A percentile compares a stretch with the other conserved stretches of the same genome.
These are phyloP conservation scores for Stentor coeruleus DNA, from an alignment of 73 alveolate genomes.

Conservation along the genomic window DNA sequence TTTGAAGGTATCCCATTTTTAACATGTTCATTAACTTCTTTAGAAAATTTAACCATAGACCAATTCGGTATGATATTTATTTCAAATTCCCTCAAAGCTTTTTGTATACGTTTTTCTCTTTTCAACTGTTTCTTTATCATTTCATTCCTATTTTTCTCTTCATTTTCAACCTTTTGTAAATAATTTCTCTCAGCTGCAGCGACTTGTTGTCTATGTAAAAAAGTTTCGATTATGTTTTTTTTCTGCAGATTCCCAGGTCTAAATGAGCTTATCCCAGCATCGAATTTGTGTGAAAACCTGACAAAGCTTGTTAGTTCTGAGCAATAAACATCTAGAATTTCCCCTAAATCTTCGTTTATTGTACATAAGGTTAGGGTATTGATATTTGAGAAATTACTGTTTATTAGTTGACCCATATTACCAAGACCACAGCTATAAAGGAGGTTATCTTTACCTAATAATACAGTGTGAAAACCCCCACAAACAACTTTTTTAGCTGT, in stretches of 20 bases:
- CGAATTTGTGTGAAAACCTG: too few relatives aligned
- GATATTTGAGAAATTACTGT: neutral
- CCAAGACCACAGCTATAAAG: neutral
- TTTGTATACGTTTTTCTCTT: conserved; percentile 46
- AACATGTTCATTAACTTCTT: conserved; percentile 46
- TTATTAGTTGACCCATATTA: neutral
- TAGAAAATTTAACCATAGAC: conserved; percentile 47
- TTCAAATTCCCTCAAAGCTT: conserved; percentile 36
- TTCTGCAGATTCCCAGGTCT: neutral
- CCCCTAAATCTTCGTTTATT: neutral
- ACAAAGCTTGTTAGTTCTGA: neutral
- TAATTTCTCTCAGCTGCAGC: conserved; percentile 67
- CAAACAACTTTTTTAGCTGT: neutral
- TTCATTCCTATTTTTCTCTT: conserved; percentile 34
- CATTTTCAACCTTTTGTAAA: conserved; percentile 50
- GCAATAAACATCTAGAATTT: neutral
- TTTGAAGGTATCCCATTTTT: conserved; percentile 55
- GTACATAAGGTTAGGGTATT: neutral
- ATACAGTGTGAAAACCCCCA: neutral
- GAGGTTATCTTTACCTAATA: neutral
- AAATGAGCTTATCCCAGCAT: neutral
- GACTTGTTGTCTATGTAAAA: conserved; percentile 62
- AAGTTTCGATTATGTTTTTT: neutral
- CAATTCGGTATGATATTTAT: conserved; percentile 62
- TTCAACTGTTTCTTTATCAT: conserved; percentile 45